These are phyloP conservation scores for Exophiala viscosa DNA, from an alignment of 2,329 filamentous ascomycete species.

Conservation along the genomic window DNA sequence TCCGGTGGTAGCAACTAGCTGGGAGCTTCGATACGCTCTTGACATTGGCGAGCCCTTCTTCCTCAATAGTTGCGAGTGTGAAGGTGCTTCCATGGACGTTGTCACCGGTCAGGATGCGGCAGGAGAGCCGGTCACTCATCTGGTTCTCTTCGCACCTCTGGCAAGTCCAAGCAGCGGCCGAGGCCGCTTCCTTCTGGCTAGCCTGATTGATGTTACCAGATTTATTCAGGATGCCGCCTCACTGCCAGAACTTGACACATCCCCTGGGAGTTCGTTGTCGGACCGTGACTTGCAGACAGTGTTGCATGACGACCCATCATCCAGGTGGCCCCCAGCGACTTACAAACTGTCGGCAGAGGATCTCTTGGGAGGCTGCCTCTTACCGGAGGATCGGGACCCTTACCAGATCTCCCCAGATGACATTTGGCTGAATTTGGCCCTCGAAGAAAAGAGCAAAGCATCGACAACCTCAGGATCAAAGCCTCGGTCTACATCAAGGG, in stretches of 20 bases:
- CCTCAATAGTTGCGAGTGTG: constrained; percentile 25
- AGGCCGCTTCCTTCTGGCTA: constrained; percentile 27
- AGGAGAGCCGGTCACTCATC: constrained; percentile 28
- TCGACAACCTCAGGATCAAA: constrained; percentile 6
- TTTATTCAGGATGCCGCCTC: constrained; percentile 30
- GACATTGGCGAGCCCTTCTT: constrained; percentile 29
- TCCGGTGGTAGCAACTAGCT: constrained; percentile 28
- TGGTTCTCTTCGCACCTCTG: constrained; percentile 30
- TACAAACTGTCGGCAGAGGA: constrained; percentile 26
- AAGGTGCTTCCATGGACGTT: constrained; percentile 27
- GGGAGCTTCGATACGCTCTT: constrained; percentile 28
- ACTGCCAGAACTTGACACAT: constrained; percentile 26
- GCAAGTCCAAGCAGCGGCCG: constrained; percentile 26
- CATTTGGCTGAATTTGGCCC: constrained; percentile 28
- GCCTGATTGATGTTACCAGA: constrained; percentile 31
- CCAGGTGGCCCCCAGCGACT: constrained; percentile 6
- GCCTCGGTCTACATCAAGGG: constrained; percentile 10
- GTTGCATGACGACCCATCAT: constrained; percentile 1
- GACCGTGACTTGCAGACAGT: constrained; percentile 15
- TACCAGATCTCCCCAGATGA: constrained; percentile 16
- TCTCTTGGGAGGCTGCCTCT: constrained; percentile 25
- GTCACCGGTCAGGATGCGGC: constrained; percentile 26
- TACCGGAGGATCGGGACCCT: constrained; percentile 16
- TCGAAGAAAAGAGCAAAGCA: constrained; percentile 21
- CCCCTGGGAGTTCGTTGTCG: constrained; percentile 11